A percentile compares a stretch with the other conserved stretches of the same genome.
Evolutionary conservation across 1,284 basidiomycete genomes (phyloP).

Genomic region (Apiotrichum laibachii): DNA sequence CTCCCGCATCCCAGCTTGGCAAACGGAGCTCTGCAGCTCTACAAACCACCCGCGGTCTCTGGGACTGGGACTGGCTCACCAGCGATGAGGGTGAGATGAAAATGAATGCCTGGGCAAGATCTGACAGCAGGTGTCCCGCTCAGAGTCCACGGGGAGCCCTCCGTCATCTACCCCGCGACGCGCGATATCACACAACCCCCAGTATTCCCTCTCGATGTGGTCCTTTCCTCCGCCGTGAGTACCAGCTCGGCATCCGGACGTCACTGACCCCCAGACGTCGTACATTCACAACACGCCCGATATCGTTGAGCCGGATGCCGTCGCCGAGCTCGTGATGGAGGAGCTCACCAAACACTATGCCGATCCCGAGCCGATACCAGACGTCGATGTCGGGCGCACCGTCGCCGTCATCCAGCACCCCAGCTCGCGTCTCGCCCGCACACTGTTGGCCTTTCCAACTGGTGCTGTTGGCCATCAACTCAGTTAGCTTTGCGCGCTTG

Average conservation of each 20-base stretch:
- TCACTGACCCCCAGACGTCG: slow-evolving; percentile 1
- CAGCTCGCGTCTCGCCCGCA: slow-evolving; percentile 19
- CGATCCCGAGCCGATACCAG: not conserved
- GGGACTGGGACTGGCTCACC: slow-evolving; percentile 9
- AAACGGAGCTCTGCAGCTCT: slow-evolving; percentile 2
- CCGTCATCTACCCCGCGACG: not conserved
- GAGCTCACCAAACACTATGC: slow-evolving; percentile 15
- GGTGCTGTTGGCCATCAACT: slow-evolving; percentile 34
- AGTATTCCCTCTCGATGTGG: slow-evolving; percentile 4
- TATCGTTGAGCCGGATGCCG: slow-evolving; percentile 7
- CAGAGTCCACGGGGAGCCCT: not conserved
- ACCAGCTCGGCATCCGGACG: too few relatives aligned
- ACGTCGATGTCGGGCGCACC: not conserved
- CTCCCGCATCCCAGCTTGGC: slow-evolving; percentile 1
- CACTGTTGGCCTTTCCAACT: slow-evolving; percentile 28
- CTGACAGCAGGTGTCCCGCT: not conserved
- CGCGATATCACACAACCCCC: not conserved
- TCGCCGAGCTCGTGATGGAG: slow-evolving; percentile 13
- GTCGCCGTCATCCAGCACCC: slow-evolving; percentile 22
- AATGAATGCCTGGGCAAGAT: too few relatives aligned
- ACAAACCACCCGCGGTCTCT: slow-evolving; percentile 8
- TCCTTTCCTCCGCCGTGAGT: slow-evolving; percentile 25
- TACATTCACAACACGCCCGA: slow-evolving; percentile 12
- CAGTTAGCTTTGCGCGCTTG: slow-evolving; percentile 22
- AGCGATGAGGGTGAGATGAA: not conserved